These are phyloP conservation scores for Afroboletus lepidellus DNA, from an alignment of 1,284 basidiomycete genomes.

Conservation along the genomic window DNA sequence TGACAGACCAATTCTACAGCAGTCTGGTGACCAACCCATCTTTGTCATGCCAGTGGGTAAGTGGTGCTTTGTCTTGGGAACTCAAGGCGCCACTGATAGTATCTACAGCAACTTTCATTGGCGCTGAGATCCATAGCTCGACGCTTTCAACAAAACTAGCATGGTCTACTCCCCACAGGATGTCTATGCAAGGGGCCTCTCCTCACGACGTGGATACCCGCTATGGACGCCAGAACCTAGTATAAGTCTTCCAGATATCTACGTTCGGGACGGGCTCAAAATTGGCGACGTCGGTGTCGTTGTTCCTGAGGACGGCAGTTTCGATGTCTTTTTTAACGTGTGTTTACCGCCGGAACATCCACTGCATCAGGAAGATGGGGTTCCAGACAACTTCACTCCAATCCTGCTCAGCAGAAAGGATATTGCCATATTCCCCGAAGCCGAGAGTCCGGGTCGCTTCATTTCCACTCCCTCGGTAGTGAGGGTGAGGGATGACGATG, in stretches of 20 bases:
- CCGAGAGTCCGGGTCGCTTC: slow-evolving; percentile 14
- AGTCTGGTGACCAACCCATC: no score
- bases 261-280: slow-evolving; percentile 19
- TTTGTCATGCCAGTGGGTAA: no score
- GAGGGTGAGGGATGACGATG: not conserved
- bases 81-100: not conserved
- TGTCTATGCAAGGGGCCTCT: slow-evolving; percentile 12
- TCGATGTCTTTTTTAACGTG: slow-evolving; percentile 32
- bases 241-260: slow-evolving; percentile 18
- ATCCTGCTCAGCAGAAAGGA: slow-evolving; percentile 8
- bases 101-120: not conserved
- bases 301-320: slow-evolving; percentile 27
- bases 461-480: slow-evolving; percentile 14
- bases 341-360: slow-evolving; percentile 11
- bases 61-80: no score
- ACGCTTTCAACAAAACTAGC: not conserved
- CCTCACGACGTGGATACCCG: slow-evolving; percentile 27
- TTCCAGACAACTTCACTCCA: slow-evolving; percentile 12
- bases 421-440: slow-evolving; percentile 7
- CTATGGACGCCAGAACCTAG: slow-evolving; percentile 30
- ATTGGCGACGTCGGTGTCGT: slow-evolving; percentile 33
- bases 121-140: not conserved
- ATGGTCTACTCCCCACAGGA: slow-evolving; percentile 13
- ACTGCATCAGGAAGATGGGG: slow-evolving; percentile 11
- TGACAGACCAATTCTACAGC: no score